A percentile compares a stretch with the other conserved stretches of the same genome.
These are phyloP conservation scores for Centrapalus pauciflorus DNA, from an alignment of 129 eudicot species.

Conservation along the genomic window DNA sequence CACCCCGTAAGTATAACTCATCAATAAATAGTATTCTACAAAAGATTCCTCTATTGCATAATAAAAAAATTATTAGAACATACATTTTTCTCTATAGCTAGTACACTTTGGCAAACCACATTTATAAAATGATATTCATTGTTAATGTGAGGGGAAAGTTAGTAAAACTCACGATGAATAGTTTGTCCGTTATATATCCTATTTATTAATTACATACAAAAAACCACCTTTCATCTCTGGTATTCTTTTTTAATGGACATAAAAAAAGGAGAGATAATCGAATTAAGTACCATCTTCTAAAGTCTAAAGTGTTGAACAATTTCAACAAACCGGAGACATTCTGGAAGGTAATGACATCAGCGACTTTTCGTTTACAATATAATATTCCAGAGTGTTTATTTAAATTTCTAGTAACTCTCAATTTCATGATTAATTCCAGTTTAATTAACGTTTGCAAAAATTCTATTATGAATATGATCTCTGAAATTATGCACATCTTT, in stretches of 20 bases:
- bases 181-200: too few relatives aligned
- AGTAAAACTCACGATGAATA: too few relatives aligned
- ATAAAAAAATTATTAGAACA: too few relatives aligned
- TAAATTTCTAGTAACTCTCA: neutral
- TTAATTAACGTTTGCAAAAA: neutral
- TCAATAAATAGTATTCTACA: too few relatives aligned
- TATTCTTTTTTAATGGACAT: neutral
- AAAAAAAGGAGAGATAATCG: too few relatives aligned
- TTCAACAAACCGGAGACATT: neutral
- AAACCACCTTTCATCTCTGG: neutral
- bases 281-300: neutral
- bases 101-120: too few relatives aligned
- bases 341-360: constrained; percentile 14
- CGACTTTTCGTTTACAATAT: neutral
- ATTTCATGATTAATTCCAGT: neutral
- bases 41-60: too few relatives aligned
- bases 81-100: too few relatives aligned
- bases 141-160: too few relatives aligned
- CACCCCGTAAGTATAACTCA: too few relatives aligned
- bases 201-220: too few relatives aligned
- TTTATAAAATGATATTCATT: too few relatives aligned
- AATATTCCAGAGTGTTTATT: neutral
- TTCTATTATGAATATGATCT: neutral
- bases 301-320: neutral
- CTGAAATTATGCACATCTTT: constrained; percentile 3